Base-by-base conservation (phyloP, 1,139 yeast genomes). In the Candida sanyaensis region DNA sequence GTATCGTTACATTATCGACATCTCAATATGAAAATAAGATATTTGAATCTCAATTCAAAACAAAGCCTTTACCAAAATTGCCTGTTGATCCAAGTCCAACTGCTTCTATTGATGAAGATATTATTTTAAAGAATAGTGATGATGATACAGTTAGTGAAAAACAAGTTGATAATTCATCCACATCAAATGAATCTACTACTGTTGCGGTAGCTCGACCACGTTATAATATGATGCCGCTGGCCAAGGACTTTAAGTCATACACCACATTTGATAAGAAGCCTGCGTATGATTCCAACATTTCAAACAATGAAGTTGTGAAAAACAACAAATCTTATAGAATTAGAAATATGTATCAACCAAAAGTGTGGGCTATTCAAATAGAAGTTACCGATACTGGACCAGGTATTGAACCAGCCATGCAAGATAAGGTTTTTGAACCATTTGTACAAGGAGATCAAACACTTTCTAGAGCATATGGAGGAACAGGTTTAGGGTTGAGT, bases 371-470 rank as follows among this genome's bases (percentile, higher is more conserved):
- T 4, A 66, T 88, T 46, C 88, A 87, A 59, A 79, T 92, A 43
- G 85, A 84, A 52, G 96, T 93, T 7, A 78, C 78, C 32, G 99
- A 93, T 64, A 87, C 95, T 0, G 99, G 99, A 5, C 90, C 96
- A 0, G 99, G 98, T 51, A 90, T 93, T 45, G 91, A 87, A 42
- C 84, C 86, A 13, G 80, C 84, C 1, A 70, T 88, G 47, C 95
- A 89, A 59, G 86, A 86, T 42, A 85, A 86, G 55, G 93, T 93
- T 1, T 93, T 93, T 68, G 97, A 93, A 62, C 97, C 97, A 3
- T 93, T 93, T 70, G 90, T 90, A 30, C 99, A 92, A 68, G 98
- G 98, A 40, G 98, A 93, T 60, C 97, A 92, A 65, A 91, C 97
- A 0, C 75, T 92, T 34, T 87, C 96, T 3, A 77, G 97, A 63